These are phyloP conservation scores for Dendrobium catenatum DNA, from an alignment of 106 monocot species.

Conservation along the genomic window DNA sequence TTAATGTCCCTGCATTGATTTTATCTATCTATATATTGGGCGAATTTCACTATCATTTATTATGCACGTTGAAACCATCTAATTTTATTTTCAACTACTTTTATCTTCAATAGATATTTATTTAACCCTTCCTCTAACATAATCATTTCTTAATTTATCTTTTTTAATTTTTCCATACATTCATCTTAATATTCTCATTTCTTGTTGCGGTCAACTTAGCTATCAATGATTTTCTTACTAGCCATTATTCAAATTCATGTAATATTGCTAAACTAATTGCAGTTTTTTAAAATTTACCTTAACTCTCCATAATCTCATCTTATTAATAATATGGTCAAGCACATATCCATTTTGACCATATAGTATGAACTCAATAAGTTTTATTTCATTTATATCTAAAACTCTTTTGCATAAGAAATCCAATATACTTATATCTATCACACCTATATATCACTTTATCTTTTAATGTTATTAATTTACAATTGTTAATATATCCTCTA, in stretches of 20 bases:
- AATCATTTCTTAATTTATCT: no score
- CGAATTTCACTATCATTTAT: neutral
- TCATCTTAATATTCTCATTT: no score
- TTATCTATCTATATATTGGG: neutral
- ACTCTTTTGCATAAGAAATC: neutral
- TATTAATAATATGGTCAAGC: neutral
- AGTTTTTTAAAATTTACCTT: neutral
- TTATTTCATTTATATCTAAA: neutral
- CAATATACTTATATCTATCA: neutral
- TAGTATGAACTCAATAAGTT: neutral
- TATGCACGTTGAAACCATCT: neutral
- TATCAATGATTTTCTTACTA: neutral
- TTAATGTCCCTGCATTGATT: neutral
- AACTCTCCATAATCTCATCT: neutral
- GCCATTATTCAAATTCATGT: neutral
- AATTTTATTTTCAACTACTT: neutral
- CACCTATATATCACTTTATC: neutral
- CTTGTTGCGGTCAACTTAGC: neutral
- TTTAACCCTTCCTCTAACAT: neutral
- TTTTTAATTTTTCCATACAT: no score
- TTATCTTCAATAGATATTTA: neutral
- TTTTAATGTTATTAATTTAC: neutral
- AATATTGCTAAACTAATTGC: neutral
- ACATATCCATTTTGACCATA: neutral
- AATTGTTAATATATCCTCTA: neutral